Percentiles rank a stretch among this genome's conserved stretches.
These are phyloP conservation scores for Exophiala sp. DNA, from an alignment of 2,329 filamentous ascomycete species.

Conservation along the genomic window DNA sequence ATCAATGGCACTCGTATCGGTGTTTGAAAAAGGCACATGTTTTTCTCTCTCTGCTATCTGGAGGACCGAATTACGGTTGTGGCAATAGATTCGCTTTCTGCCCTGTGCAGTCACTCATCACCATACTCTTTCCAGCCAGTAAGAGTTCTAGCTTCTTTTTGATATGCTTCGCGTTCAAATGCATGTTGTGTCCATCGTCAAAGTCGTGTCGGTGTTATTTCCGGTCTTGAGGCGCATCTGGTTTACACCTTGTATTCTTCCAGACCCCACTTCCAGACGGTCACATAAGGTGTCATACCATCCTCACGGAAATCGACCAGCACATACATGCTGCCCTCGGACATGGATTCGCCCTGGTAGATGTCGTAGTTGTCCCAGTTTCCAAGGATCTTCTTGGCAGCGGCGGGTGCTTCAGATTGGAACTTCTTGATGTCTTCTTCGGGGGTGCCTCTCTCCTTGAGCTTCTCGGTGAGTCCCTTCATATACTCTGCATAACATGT, in stretches of 20 bases:
- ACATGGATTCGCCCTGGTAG: constrained; percentile 86
- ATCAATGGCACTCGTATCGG: too few species aligned
- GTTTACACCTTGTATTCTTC: constrained; percentile 83
- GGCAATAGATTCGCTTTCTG: too few species aligned
- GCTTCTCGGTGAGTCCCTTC: constrained; percentile 74
- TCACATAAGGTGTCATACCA: constrained; percentile 83
- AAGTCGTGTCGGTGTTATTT: not conserved
- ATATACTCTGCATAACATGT: constrained; percentile 65
- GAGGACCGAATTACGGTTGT: too few species aligned
- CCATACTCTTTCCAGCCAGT: not conserved
- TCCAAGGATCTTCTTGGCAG: constrained; percentile 78
- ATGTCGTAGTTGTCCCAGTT: constrained; percentile 98
- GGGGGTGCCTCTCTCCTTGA: constrained; percentile 61
- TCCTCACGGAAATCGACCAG: constrained; percentile 74
- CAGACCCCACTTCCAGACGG: constrained; percentile 93
- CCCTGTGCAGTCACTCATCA: not conserved
- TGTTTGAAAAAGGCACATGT: too few species aligned
- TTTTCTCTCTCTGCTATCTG: too few species aligned
- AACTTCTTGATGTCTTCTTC: constrained; percentile 71
- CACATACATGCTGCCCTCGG: constrained; percentile 87
- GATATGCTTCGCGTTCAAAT: not conserved
- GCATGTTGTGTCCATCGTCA: not conserved
- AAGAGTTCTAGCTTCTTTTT: not conserved
- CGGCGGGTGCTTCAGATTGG: constrained; percentile 69
- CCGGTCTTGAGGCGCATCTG: not conserved